phyloP scores from a whole-genome alignment of 73 alveolate species.

The Halteria grandinella region DNA sequence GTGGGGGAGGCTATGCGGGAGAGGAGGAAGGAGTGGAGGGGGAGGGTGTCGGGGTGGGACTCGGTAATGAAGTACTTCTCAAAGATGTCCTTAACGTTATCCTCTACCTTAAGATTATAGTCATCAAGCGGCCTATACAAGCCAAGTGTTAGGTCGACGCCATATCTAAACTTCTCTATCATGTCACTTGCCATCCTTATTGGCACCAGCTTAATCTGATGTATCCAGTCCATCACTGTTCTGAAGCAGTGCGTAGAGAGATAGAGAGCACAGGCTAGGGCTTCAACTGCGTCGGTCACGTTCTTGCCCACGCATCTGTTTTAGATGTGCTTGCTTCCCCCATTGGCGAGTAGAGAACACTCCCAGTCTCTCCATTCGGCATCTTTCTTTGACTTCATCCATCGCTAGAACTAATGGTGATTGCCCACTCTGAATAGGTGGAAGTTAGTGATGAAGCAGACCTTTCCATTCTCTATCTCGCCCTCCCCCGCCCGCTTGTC shows the following conservation, averaged over 20 bases:
- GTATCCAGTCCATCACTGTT: constrained; percentile 41
- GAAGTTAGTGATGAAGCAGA: constrained; percentile 47
- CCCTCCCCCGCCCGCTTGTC: constrained; percentile 57
- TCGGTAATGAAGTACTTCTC: no score
- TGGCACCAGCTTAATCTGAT: constrained; percentile 63
- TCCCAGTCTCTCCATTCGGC: constrained; percentile 30
- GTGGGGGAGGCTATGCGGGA: no score
- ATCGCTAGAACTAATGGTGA: not conserved
- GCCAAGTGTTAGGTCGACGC: constrained; percentile 4
- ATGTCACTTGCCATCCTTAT: constrained; percentile 32
- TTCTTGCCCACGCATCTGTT: constrained; percentile 60
- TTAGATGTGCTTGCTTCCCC: not conserved
- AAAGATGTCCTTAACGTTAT: constrained; percentile 3
- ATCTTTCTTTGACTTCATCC: constrained; percentile 37
- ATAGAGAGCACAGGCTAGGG: constrained; percentile 52
- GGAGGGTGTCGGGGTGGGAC: no score
- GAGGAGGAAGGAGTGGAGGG: no score
- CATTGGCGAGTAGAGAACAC: not conserved
- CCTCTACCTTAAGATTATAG: constrained; percentile 3
- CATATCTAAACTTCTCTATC: not conserved
- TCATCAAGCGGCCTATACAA: constrained; percentile 6
- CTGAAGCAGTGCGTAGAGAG: constrained; percentile 35
- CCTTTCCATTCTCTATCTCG: constrained; percentile 39
- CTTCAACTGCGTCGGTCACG: constrained; percentile 61
- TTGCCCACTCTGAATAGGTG: constrained; percentile 52